These are phyloP conservation scores for Aureobasidium leucospermi DNA, from an alignment of 2,329 filamentous ascomycete species.

Conservation along the genomic window DNA sequence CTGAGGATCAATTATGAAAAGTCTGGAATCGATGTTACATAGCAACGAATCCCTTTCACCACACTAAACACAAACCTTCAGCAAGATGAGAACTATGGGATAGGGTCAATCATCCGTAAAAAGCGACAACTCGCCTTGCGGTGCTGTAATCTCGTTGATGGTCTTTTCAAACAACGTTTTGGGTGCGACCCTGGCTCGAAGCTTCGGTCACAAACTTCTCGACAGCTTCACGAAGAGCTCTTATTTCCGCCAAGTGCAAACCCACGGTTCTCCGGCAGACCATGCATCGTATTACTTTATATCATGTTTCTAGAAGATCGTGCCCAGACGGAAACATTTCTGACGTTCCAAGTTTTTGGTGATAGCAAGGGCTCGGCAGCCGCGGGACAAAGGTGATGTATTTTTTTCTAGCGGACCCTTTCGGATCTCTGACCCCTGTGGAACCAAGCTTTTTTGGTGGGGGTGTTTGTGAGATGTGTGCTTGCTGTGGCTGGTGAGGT, in stretches of 20 bases:
- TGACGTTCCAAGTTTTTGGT: no score
- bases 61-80: background rate
- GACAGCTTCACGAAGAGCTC: background rate
- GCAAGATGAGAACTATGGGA: no score
- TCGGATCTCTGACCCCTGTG: no score
- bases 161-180: background rate
- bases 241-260: background rate
- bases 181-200: background rate
- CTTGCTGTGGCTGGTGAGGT: background rate
- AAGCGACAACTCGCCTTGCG: no score
- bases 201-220: no score
- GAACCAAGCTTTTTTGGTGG: constrained; percentile 1
- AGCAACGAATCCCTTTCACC: no score
- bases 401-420: no score
- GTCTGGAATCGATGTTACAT: no score
- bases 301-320: no score
- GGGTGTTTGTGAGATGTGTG: background rate
- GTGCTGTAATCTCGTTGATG: background rate
- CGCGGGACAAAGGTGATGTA: background rate
- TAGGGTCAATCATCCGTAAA: background rate
- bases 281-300: background rate
- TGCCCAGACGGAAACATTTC: background rate
- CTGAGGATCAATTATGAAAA: no score
- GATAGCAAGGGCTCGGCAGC: background rate
- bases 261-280: background rate